A percentile compares a stretch with the other conserved stretches of the same genome.
phyloP scores from a whole-genome alignment of 345 rosid genomes.

The Acer saccharum region DNA sequence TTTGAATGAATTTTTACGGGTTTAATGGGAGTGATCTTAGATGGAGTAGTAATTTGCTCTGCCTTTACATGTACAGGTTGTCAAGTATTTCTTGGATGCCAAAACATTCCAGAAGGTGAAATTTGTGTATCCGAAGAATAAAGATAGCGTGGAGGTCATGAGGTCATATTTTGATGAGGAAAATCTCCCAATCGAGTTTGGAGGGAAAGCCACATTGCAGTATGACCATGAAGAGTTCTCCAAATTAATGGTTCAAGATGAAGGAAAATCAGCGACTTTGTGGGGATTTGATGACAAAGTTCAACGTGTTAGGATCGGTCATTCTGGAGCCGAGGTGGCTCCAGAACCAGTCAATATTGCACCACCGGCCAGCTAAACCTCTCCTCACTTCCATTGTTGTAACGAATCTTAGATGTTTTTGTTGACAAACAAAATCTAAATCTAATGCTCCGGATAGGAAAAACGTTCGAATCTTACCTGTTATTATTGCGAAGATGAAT shows the following conservation, averaged over 20 bases:
- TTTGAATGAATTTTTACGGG: no score
- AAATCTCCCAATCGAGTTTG: constrained; percentile 83
- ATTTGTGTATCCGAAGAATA: constrained; percentile 89
- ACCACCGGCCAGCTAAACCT: constrained; percentile 39
- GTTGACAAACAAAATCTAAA: not conserved
- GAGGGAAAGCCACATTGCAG: constrained; percentile 71
- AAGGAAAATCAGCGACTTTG: constrained; percentile 54
- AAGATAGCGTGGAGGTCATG: constrained; percentile 81
- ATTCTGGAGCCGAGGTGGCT: constrained; percentile 56
- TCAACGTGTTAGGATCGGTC: constrained; percentile 35
- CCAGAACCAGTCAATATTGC: constrained; percentile 50
- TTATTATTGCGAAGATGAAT: not conserved
- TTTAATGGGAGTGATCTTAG: not conserved
- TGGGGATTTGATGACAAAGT: constrained; percentile 61
- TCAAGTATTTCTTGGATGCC: constrained; percentile 83
- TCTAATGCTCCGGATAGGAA: not conserved
- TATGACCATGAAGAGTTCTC: constrained; percentile 91
- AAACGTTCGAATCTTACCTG: constrained; percentile 5
- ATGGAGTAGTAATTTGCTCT: not conserved
- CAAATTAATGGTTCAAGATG: constrained; percentile 72
- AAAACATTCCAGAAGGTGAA: constrained; percentile 89
- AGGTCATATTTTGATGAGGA: constrained; percentile 68
- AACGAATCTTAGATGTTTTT: not conserved
- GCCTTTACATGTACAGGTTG: constrained; percentile 49
- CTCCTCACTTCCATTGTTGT: not conserved